These are phyloP conservation scores for Aspergillus sclerotioniger DNA, from an alignment of 495 filamentous ascomycete species.

Conservation along the genomic window DNA sequence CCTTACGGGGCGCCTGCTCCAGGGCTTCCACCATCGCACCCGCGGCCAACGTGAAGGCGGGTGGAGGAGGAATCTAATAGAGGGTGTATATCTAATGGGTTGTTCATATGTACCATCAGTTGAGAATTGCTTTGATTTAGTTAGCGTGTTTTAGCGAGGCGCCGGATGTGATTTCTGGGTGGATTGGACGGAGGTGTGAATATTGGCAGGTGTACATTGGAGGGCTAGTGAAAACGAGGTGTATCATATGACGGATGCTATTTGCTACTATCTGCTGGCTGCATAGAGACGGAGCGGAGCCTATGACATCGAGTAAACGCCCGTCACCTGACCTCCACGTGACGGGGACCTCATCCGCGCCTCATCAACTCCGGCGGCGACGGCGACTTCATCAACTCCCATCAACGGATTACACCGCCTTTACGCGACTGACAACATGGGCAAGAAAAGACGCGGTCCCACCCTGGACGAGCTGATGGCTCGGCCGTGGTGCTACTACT, in stretches of 20 bases:
- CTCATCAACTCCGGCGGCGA: neutral
- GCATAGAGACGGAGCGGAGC: no score
- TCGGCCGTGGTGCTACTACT: slow-evolving; percentile 98
- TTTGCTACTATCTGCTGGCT: no score
- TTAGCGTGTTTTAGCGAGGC: slow-evolving; percentile 15
- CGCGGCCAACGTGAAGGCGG: slow-evolving; percentile 21
- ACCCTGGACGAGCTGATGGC: slow-evolving; percentile 81
- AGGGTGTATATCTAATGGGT: neutral
- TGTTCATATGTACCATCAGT: slow-evolving; percentile 3
- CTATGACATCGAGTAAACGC: neutral
- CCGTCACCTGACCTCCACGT: slow-evolving; percentile 1
- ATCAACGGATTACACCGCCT: neutral
- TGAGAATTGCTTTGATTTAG: neutral
- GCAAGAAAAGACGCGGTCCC: slow-evolving; percentile 81
- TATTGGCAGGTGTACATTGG: neutral
- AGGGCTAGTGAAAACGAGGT: neutral
- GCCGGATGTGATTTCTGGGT: neutral
- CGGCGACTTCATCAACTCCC: neutral
- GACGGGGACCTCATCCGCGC: slow-evolving; percentile 2
- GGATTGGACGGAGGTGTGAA: neutral
- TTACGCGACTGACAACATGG: slow-evolving; percentile 51
- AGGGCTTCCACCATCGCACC: slow-evolving; percentile 21
- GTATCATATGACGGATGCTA: slow-evolving; percentile 4
- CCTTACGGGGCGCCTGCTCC: slow-evolving; percentile 17
- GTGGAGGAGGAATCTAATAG: slow-evolving; percentile 2